Percentiles rank a stretch among this genome's conserved stretches.
Conservation (phyloP, 2,329 filamentous ascomycete genomes). For the Colletotrichum somersetense region DNA sequence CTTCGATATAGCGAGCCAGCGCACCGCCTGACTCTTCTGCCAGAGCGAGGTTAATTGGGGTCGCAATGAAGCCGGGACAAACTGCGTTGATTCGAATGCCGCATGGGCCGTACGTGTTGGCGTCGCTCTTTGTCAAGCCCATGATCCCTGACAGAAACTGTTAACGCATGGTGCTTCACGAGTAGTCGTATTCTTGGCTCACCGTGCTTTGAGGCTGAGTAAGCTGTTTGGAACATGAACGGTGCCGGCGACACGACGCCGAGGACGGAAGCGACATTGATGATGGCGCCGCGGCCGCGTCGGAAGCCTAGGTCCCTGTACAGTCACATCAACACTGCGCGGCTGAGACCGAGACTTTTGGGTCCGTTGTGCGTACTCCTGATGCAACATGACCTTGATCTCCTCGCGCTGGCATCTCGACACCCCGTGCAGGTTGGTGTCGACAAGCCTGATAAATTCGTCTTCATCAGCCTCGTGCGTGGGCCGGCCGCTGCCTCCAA, state of each 20-base stretch:
- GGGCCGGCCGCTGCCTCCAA: slow-evolving; percentile 55
- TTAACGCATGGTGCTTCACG: neutral
- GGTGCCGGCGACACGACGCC: slow-evolving; percentile 58
- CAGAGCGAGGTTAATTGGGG: slow-evolving; percentile 52
- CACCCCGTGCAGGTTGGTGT: slow-evolving; percentile 67
- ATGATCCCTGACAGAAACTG: slow-evolving; percentile 53
- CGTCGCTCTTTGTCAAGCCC: slow-evolving; percentile 67
- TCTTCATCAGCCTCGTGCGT: slow-evolving; percentile 61
- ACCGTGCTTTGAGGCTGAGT: slow-evolving; percentile 66
- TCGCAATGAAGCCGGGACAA: slow-evolving; percentile 65
- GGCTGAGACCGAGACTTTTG: no score
- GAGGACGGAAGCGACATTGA: slow-evolving; percentile 67
- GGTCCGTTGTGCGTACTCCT: slow-evolving; percentile 53
- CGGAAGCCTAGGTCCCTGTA: slow-evolving; percentile 52
- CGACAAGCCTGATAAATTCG: slow-evolving; percentile 64
- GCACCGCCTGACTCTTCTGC: slow-evolving; percentile 46
- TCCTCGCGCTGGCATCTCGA: slow-evolving; percentile 69
- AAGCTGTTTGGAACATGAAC: slow-evolving; percentile 58
- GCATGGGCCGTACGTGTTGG: slow-evolving; percentile 61
- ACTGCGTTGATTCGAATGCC: slow-evolving; percentile 72
- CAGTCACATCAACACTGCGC: slow-evolving; percentile 12
- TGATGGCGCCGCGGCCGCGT: slow-evolving; percentile 62
- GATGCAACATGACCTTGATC: slow-evolving; percentile 63
- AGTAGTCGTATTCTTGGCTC: slow-evolving; percentile 2
- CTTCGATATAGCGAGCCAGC: slow-evolving; percentile 55